Base-by-base conservation (phyloP, 495 filamentous ascomycete species). In the Lindgomyces ingoldianus region DNA sequence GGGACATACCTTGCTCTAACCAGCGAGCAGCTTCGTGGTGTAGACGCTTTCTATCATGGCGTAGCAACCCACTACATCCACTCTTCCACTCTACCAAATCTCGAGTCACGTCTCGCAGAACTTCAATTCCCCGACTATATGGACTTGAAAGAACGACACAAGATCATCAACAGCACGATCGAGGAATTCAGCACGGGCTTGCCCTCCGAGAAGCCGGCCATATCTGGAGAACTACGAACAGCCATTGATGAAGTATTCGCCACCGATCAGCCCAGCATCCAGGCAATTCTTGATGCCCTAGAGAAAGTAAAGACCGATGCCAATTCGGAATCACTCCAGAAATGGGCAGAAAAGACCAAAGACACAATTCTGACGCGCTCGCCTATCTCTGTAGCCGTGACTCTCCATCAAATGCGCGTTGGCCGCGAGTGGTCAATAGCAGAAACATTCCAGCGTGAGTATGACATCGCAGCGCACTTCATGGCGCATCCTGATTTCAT, bases 31-130 rank as follows among this genome's bases (percentile, higher is more conserved):
- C 76, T 98, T 52, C 87, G 80, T 57, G 94, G 94, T 55, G 88
- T 87, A 12, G 88, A 98, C 75, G 85, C 87, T 44, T 89, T 93
- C 59, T 90, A 88, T 77, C 78, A 90, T 41, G 92, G 93, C 44
- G 81, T 96, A 64, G 93, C 93, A 56, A 96, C 93, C 12, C 93
- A 98, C 79, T 98, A 93, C 76, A 78, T 98, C 54, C 88, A 98
- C 81, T 96, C 92, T 16, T 89, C 90, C 39, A 85, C 85, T 64
- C 81, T 98, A 24, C 84, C 86, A 36, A 85, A 81, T 67, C 83
- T 98, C 42, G 92, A 96, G 70, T 81, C 85, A 16, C 91, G 94
- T 60, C 85, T 98, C 19, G 88, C 90, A 0, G 94, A 98, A 74
- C 81, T 98, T 67, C 83, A 85, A 21, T 98, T 98, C 82, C 81